Evolutionary conservation across 2,329 filamentous ascomycete species (phyloP).

Genomic region (Diaporthe sp.): DNA sequence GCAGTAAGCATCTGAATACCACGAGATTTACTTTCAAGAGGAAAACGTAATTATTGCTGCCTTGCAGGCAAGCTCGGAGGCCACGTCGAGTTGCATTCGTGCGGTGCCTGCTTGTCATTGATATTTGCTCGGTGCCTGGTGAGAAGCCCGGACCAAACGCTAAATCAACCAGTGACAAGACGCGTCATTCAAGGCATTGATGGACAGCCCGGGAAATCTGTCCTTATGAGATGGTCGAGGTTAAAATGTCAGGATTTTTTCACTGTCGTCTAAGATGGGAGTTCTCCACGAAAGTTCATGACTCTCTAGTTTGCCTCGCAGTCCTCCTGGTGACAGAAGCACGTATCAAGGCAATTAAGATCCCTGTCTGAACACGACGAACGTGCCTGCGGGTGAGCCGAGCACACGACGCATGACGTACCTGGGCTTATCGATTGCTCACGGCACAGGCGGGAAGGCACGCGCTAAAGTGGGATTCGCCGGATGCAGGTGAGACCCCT

Average conservation of each 20-base stretch:
- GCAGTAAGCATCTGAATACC: too few species aligned
- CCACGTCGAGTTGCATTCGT: background rate
- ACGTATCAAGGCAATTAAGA: constrained; percentile 16
- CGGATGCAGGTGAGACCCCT: constrained; percentile 31
- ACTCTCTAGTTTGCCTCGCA: background rate
- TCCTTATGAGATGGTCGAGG: background rate
- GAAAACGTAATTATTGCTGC: background rate
- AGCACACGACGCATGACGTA: constrained; percentile 29
- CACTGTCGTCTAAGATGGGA: background rate
- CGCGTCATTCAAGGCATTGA: background rate
- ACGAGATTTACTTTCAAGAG: background rate
- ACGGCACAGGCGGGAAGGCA: constrained; percentile 25
- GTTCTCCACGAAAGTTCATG: background rate
- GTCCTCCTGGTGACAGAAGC: constrained; percentile 9
- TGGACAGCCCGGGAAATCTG: background rate
- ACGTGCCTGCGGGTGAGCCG: constrained; percentile 22
- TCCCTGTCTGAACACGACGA: background rate
- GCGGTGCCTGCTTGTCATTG: background rate
- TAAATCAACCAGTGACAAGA: background rate
- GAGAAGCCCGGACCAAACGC: background rate
- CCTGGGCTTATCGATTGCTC: constrained; percentile 20
- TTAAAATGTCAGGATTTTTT: background rate
- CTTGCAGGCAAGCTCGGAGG: background rate
- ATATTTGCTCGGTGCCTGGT: constrained; percentile 16
- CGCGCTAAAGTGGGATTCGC: constrained; percentile 15